Percentiles rank a stretch among this genome's conserved stretches.
phyloP scores from a whole-genome alignment of 2,329 filamentous ascomycete species.

The Aureobasidium uvarum region DNA sequence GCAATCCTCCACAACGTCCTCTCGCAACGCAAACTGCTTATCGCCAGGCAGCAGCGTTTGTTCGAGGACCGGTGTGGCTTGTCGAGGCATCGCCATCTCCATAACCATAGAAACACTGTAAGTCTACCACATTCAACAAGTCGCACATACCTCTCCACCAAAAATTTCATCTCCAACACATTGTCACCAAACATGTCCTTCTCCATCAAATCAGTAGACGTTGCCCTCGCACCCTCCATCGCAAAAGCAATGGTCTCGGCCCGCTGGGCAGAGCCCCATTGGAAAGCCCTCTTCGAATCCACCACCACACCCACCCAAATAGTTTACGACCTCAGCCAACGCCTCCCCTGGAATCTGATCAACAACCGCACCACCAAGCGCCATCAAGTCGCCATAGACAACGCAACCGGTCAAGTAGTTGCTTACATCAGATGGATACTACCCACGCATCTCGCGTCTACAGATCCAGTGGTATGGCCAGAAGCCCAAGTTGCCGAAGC shows the following conservation, averaged over 20 bases:
- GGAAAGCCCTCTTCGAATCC: neutral
- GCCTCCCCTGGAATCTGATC: neutral
- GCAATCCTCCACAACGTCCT: neutral
- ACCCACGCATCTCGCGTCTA: neutral
- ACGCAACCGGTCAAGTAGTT: neutral
- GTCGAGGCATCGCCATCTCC: neutral
- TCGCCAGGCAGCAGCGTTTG: neutral
- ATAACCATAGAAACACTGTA: neutral
- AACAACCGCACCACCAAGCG: neutral
- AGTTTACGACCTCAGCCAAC: neutral
- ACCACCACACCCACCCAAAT: neutral
- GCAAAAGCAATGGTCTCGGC: neutral
- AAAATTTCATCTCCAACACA: neutral
- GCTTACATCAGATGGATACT: conserved; percentile 5
- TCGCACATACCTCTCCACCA: neutral
- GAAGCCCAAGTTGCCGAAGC: neutral
- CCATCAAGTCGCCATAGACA: conserved; percentile 1
- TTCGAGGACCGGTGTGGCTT: neutral
- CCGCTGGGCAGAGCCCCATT: conserved; percentile 1
- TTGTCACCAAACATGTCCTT: neutral
- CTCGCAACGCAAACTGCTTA: neutral
- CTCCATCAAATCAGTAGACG: neutral
- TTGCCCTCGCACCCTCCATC: neutral
- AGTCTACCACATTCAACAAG: neutral
- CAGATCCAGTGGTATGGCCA: neutral